phyloP scores from a whole-genome alignment of 2,329 filamentous ascomycete species.

The Didymella pomorum region DNA sequence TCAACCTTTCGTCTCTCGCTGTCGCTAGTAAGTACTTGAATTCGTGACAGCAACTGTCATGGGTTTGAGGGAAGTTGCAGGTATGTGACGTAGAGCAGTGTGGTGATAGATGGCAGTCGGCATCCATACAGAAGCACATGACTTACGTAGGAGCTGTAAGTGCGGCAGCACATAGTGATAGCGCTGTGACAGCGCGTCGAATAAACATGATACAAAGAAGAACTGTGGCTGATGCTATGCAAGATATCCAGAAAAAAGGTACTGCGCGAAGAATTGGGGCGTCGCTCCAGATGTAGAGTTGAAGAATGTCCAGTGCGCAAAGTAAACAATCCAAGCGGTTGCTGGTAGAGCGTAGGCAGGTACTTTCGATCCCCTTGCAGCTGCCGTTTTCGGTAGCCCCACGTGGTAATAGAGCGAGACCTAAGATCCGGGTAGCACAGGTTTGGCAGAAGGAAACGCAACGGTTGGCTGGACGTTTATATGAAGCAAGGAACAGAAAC shows the following conservation, averaged over 20 bases:
- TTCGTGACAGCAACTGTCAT: background rate
- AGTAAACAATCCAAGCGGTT: slow-evolving; percentile 11
- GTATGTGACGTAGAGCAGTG: background rate
- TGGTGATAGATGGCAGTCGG: background rate
- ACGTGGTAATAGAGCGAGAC: slow-evolving; percentile 13
- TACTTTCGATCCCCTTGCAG: slow-evolving; percentile 11
- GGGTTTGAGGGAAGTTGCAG: slow-evolving; percentile 1
- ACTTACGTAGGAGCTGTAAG: slow-evolving; percentile 47
- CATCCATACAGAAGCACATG: background rate
- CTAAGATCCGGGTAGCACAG: slow-evolving; percentile 5
- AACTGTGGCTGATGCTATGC: slow-evolving; percentile 22
- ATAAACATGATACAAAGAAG: slow-evolving; percentile 39
- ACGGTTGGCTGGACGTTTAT: slow-evolving; percentile 3
- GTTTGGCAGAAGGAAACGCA: background rate
- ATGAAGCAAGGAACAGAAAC: slow-evolving; percentile 13
- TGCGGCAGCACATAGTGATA: slow-evolving; percentile 34
- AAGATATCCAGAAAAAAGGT: slow-evolving; percentile 9
- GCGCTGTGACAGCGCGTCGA: slow-evolving; percentile 29
- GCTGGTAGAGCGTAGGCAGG: slow-evolving; percentile 6
- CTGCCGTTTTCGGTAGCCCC: slow-evolving; percentile 5
- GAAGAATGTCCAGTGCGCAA: slow-evolving; percentile 1
- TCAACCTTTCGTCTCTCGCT: slow-evolving; percentile 47
- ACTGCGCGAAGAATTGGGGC: slow-evolving; percentile 11
- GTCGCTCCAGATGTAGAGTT: slow-evolving; percentile 12
- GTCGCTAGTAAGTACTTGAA: slow-evolving; percentile 23